These are phyloP conservation scores for Mortierella polycephala DNA, from an alignment of 371 early-diverging fungal genomes.

Conservation along the genomic window DNA sequence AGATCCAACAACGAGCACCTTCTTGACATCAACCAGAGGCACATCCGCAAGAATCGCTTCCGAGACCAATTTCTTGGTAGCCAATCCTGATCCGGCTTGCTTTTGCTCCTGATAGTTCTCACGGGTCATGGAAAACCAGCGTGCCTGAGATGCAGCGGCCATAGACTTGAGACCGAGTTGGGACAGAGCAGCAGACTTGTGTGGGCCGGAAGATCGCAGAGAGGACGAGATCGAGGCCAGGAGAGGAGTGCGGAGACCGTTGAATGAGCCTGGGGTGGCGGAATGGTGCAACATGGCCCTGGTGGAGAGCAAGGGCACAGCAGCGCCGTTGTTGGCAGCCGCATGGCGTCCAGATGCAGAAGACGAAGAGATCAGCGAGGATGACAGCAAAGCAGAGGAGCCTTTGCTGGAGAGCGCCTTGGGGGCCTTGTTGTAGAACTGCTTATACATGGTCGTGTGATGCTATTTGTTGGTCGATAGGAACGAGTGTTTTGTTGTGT, in stretches of 20 bases:
- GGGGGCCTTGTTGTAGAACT: slow-evolving; percentile 50
- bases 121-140: slow-evolving; percentile 37
- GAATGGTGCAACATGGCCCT: slow-evolving; percentile 49
- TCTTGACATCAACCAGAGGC: slow-evolving; percentile 71
- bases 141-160: slow-evolving; percentile 26
- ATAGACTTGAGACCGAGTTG: slow-evolving; percentile 38
- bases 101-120: slow-evolving; percentile 25
- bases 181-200: slow-evolving; percentile 13
- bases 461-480: slow-evolving; percentile 19
- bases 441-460: slow-evolving; percentile 41
- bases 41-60: slow-evolving; percentile 63
- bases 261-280: slow-evolving; percentile 1
- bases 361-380: slow-evolving; percentile 31
- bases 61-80: slow-evolving; percentile 57
- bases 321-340: not conserved
- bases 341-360: slow-evolving; percentile 15
- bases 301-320: slow-evolving; percentile 34
- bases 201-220: slow-evolving; percentile 17
- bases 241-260: slow-evolving; percentile 19
- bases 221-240: slow-evolving; percentile 18
- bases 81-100: not conserved
- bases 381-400: slow-evolving; percentile 35
- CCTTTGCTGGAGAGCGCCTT: slow-evolving; percentile 32
- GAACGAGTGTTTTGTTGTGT: not conserved
- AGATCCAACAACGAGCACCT: slow-evolving; percentile 93